phyloP scores from a whole-genome alignment of 1,284 basidiomycete species.

The Termitomyces sp. region DNA sequence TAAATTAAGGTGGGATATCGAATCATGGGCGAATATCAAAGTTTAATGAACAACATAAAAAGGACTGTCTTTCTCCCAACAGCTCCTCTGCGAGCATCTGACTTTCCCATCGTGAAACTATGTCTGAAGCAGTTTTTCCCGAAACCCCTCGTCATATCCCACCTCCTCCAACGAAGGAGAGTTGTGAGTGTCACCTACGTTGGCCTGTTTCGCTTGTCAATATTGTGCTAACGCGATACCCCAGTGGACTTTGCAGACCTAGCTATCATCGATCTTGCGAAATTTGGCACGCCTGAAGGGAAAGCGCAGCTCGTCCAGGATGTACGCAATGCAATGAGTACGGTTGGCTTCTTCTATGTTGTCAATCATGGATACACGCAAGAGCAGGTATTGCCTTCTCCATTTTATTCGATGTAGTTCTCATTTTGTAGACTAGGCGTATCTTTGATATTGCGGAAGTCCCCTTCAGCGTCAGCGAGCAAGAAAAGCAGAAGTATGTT shows the following conservation, averaged over 20 bases:
- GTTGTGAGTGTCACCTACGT: background rate
- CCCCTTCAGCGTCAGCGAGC: constrained; percentile 46
- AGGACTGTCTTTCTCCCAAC: background rate
- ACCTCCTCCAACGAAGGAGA: constrained; percentile 6
- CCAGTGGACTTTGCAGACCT: constrained; percentile 66
- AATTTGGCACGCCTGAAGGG: constrained; percentile 40
- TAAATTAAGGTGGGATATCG: background rate
- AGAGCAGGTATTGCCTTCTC: constrained; percentile 42
- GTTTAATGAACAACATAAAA: background rate
- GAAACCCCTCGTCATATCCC: constrained; percentile 5
- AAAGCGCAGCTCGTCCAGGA: constrained; percentile 45
- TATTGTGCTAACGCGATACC: background rate
- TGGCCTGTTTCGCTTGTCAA: background rate
- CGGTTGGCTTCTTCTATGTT: constrained; percentile 8
- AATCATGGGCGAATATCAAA: too few species aligned
- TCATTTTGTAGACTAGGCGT: constrained; percentile 6
- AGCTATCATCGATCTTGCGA: constrained; percentile 58
- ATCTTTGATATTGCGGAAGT: constrained; percentile 60
- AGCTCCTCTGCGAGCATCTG: background rate
- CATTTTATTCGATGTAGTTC: constrained; percentile 24
- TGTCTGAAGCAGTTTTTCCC: constrained; percentile 2
- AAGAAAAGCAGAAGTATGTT: constrained; percentile 52
- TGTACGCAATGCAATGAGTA: constrained; percentile 14
- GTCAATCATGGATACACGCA: constrained; percentile 33
- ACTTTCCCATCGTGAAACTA: background rate